Base-by-base conservation (phyloP, 108 stramenopile species). In the Nannochloropsis salina region DNA sequence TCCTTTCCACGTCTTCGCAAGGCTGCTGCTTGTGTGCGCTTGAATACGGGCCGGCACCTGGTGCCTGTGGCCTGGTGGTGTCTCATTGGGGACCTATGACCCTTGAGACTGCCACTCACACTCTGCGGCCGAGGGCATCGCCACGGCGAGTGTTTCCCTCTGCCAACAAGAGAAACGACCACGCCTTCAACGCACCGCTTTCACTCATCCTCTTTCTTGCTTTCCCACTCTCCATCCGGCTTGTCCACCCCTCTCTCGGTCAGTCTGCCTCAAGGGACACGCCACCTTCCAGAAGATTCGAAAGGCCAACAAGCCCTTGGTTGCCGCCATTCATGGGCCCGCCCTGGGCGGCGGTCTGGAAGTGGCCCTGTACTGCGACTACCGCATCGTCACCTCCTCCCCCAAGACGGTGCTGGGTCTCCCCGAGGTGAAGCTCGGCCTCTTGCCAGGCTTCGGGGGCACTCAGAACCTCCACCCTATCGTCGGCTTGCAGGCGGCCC, bases 311-410 rank as follows among this genome's bases (percentile, higher is more conserved):
- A 91, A 96, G 31, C 99, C 99, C 9, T 85, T 98, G 83, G 97
- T 99, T 41, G 94, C 93, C 41, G 99, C 97, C 81, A 98, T 99
- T 90, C 92, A 98, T 88, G 99, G 99, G 31, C 94, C 94, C 9
- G 95, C 95, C 20, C 91, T 99, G 9, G 99, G 99, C 42, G 99
- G 99, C n/a, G 99, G 99, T 3, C 90, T 98, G 84, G 99, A 99
- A 87, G 96, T 97, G 96, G 96, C 97, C n/a, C 89, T 99, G 83
- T 96, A 97, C 95, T 97, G 97, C 89, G 96, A 97, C 90, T 99
- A 98, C 91, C 95, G 97, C 84, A 93, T 99, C 81, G 96, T 95
- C 88, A 94, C 96, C 41, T 94, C 98, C 82, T 90, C 91, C 22
- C 82, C 93, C 3, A 97, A 98, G 86, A 98, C 97, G 45, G 97